Base-by-base conservation (phyloP, 116 monocot species). In the Cymodocea nodosa region DNA sequence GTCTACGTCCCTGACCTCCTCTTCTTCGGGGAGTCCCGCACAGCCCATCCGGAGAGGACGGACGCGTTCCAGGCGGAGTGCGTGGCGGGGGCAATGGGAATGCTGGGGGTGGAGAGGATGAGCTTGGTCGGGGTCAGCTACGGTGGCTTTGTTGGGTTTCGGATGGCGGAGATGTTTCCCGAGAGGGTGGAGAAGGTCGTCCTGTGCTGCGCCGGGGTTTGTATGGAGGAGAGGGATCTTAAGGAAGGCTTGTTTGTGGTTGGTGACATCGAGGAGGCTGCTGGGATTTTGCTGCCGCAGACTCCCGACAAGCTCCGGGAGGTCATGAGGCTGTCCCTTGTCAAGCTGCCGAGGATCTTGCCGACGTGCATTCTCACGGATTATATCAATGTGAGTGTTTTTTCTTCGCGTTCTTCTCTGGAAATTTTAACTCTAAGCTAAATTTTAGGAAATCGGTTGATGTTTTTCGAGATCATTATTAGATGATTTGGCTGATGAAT, bases 101-200 rank as follows among this genome's bases (percentile, higher is more conserved):
- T 73, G 50, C 58, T 86, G 12, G 89, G 86, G n/a, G 75, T 81
- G 20, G 35, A n/a, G 13, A 74, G 72, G 34, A 73, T 77, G 55
- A 71, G 77, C 24, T 51, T 99, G 4, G 82, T 84, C 2, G 98
- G 98, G 49, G 82, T 89, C 48, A 92, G 98, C 68, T 99, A 92
- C 52, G 98, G 98, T 1, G 98, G 92, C 11, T 92, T 99, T 70
- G 98, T 98, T 16, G 98, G 67, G 16, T 92, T 92, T 75, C 62
- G 72, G 59, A 74, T 92, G 35, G 92, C 98, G 62, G 86, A 69
- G 35, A 73, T 79, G 92, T 88, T 56, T 60, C 82, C 92, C 3
- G 78, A 48, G 35, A 51, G 67, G 71, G 86, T 98, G 40, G 92
- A 91, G 61, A 75, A 72, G 56, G 71, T 86, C 64, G 86, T 82